These are phyloP conservation scores for Mallotus repandus DNA, from an alignment of 441 rosid genomes.

Conservation along the genomic window DNA sequence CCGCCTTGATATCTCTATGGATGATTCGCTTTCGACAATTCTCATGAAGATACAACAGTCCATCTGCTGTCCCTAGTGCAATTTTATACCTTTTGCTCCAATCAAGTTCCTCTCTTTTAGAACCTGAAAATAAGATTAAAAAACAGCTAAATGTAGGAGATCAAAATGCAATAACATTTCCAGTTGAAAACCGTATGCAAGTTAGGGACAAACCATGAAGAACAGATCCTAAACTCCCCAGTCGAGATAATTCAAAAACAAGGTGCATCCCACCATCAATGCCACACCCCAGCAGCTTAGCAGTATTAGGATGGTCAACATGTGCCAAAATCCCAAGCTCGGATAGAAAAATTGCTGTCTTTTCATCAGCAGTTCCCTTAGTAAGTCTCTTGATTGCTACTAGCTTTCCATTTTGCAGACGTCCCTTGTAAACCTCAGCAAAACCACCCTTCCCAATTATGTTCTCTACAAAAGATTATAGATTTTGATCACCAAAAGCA, in stretches of 20 bases:
- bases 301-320: constrained; percentile 81
- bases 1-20: constrained; percentile 92
- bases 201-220: constrained; percentile 60
- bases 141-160: constrained; percentile 4
- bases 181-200: not conserved
- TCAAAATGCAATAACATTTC: not conserved
- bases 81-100: constrained; percentile 84
- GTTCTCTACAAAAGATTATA: constrained; percentile 47
- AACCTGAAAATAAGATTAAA: constrained; percentile 36
- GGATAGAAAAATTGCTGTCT: constrained; percentile 57
- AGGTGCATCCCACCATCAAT: constrained; percentile 84
- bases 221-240: constrained; percentile 75
- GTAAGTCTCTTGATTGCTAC: constrained; percentile 71
- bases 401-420: constrained; percentile 58
- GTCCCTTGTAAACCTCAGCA: constrained; percentile 80
- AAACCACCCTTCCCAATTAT: constrained; percentile 81
- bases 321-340: constrained; percentile 89
- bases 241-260: constrained; percentile 66
- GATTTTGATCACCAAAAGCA: constrained; percentile 11
- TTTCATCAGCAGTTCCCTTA: constrained; percentile 74
- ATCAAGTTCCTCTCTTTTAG: constrained; percentile 43
- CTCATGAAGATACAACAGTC: constrained; percentile 83
- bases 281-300: constrained; percentile 80
- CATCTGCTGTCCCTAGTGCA: constrained; percentile 80
- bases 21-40: constrained; percentile 77